Evolutionary conservation across 164 flowering plant genomes (phyloP), one percentile per base, ranked within the genome.

Genomic region (Platanus orientalis): DNA sequence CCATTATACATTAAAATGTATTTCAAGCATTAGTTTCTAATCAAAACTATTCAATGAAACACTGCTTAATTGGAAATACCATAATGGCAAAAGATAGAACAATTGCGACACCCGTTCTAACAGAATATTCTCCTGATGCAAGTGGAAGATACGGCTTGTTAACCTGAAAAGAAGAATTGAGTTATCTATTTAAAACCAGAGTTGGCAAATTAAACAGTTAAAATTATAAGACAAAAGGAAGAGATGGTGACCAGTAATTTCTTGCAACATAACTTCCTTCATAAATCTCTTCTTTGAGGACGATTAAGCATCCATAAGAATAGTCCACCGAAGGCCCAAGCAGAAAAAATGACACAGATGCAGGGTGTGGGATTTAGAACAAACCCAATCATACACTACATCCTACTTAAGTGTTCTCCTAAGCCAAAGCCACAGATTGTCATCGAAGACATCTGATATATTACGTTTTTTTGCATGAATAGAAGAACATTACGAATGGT

Each of bases 61-160:
- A 62, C 11, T 32, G 20, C 4, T 9, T 7, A 47, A 21, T 32
- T 21, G 17, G 26, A 63, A 62, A 53, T 82, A 93, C 98, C 92
- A 90, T 73, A 49, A 86, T 42, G 57, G 85, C 83, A 72, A 79
- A 89, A 21, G 87, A 76, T 49, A 81, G 17, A 51, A 93, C 82
- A 67, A 93, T 89, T 47, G 65, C 19, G 26, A 78, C 52, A 42
- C 92, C 97, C 54, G 81, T 83, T 50, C 54, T 63, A 17, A 85
- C 56, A 25, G 97, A 83, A 75, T 83, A 90, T 73, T 93, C 98
- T 63, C 98, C 98, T 17, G 97, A 90, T 47, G 98, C 98, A 70
- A 93, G 78, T 42, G 97, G 98, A 77, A 93, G 98, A 79, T 87
- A 82, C 23, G 98, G 98, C 75, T 93, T 93, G 76, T 93, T 93